These are phyloP conservation scores for Aspergillus awamori DNA, from an alignment of 2,329 filamentous ascomycete genomes.

Conservation along the genomic window DNA sequence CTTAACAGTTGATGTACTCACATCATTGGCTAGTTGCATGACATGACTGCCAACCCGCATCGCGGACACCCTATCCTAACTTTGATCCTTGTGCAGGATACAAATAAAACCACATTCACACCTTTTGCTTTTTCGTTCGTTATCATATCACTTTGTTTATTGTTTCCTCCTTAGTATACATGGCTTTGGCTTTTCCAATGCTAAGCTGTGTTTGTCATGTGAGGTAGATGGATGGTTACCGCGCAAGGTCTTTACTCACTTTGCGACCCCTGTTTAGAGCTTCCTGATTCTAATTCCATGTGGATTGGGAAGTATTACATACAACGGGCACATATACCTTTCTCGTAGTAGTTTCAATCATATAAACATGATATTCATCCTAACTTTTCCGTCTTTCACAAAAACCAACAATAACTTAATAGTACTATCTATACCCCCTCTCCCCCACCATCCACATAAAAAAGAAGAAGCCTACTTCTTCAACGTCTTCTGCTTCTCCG, in stretches of 20 bases:
- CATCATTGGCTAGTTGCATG: neutral
- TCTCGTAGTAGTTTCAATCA: neutral
- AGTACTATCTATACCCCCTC: too few species aligned
- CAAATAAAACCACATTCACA: constrained; percentile 2
- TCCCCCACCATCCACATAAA: neutral
- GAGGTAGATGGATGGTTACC: constrained; percentile 42
- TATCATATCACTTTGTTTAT: neutral
- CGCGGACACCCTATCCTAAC: neutral
- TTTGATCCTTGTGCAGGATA: neutral
- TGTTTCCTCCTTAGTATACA: constrained; percentile 46
- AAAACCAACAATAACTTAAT: too few species aligned
- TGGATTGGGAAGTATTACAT: constrained; percentile 22
- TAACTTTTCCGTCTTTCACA: too few species aligned
- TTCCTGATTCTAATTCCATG: constrained; percentile 18
- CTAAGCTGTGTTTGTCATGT: constrained; percentile 49
- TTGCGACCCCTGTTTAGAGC: constrained; percentile 28
- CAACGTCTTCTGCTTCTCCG: constrained; percentile 85
- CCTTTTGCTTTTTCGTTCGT: neutral
- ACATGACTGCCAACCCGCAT: neutral
- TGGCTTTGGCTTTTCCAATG: constrained; percentile 44
- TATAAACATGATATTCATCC: too few species aligned
- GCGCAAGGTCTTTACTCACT: constrained; percentile 29
- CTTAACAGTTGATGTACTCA: neutral
- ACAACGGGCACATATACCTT: constrained; percentile 28
- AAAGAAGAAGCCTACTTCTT: constrained; percentile 52